Percentiles rank a stretch among this genome's conserved stretches.
Conservation (phyloP, 1,139 yeast genomes). For the Wickerhamiella infanticola region DNA sequence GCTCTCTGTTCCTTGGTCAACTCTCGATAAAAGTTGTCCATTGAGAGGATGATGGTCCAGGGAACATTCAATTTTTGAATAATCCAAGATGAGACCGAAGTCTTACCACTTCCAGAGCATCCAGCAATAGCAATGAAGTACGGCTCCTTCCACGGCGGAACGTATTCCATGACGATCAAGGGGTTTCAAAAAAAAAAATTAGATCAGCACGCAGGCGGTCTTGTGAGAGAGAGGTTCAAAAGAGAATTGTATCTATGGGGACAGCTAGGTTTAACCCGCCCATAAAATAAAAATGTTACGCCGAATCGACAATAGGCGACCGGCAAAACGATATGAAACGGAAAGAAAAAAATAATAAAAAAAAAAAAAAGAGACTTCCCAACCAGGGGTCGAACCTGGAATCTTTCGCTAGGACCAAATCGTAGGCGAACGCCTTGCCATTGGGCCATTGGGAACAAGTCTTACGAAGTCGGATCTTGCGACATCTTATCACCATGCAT, state of each 20-base stretch:
- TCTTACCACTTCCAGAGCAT: constrained; percentile 87
- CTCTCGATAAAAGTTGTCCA: constrained; percentile 83
- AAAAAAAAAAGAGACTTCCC: constrained; percentile 1
- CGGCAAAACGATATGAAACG: too few relatives aligned
- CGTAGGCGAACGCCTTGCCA: constrained; percentile 5
- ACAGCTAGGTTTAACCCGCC: too few relatives aligned
- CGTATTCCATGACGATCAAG: constrained; percentile 14
- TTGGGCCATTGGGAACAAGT: constrained; percentile 4
- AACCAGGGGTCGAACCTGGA: constrained; percentile 5
- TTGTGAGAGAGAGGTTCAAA: too few relatives aligned
- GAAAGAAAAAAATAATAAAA: too few relatives aligned
- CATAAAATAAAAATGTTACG: too few relatives aligned
- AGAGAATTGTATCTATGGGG: too few relatives aligned
- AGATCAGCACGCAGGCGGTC: neutral
- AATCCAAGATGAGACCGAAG: constrained; percentile 75
- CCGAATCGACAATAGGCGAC: too few relatives aligned
- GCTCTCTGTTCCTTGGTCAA: constrained; percentile 43
- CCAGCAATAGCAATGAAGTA: constrained; percentile 94
- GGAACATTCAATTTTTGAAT: constrained; percentile 59
- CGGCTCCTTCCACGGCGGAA: constrained; percentile 93
- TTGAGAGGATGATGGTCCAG: constrained; percentile 84
- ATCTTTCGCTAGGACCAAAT: constrained; percentile 4
- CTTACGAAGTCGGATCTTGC: neutral
- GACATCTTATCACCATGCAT: too few relatives aligned
- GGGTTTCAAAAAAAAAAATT: neutral